Base-by-base conservation (phyloP, 306 rosid species). In the Nissolia schottii region DNA sequence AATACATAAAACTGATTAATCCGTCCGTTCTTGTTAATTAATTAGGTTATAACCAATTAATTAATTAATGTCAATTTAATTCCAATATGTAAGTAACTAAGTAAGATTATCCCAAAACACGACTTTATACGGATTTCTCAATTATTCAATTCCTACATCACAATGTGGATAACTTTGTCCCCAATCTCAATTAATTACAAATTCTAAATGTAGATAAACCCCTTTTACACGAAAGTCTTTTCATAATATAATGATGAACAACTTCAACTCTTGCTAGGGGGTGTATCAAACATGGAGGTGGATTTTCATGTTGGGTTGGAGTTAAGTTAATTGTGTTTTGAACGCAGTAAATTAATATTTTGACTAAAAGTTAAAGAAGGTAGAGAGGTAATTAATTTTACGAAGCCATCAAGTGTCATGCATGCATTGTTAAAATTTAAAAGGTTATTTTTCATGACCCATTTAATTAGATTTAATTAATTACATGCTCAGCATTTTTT, bases 101-200 rank as follows among this genome's bases (percentile, higher is more conserved):
- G n/a, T n/a, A n/a, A n/a, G 67, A 55, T 12, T 53, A 64, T 68
- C 48, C 56, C 8, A 59, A 68, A 60, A 20, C 18, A 56, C n/a
- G 32, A 59, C 59, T 57, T 12, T 48, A n/a, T n/a, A 16, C 46
- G 10, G 11, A 29, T 22, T 40, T 40, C 40, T n/a, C 62, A 32
- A 76, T 48, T 25, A 59, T 35, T 45, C 63, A 24, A 23, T 13
- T n/a, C 53, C 58, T 66, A n/a, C 22, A 25, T 53, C 35, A 67
- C 1, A 58, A 4, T 46, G 43, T 38, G 10, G 58, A 60, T 25
- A 20, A 48, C 54, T 61, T 73, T 48, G 50, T 38, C 38, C 14
- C 67, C 24, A 8, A 7, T 3, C 16, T 27, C 34, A 35, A 32
- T 68, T 50, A 8, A 28, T 3, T 3, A 0, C 8, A 22, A 20